Conservation (phyloP, 164 flowering plant species). For the Tetracentron sinense region DNA sequence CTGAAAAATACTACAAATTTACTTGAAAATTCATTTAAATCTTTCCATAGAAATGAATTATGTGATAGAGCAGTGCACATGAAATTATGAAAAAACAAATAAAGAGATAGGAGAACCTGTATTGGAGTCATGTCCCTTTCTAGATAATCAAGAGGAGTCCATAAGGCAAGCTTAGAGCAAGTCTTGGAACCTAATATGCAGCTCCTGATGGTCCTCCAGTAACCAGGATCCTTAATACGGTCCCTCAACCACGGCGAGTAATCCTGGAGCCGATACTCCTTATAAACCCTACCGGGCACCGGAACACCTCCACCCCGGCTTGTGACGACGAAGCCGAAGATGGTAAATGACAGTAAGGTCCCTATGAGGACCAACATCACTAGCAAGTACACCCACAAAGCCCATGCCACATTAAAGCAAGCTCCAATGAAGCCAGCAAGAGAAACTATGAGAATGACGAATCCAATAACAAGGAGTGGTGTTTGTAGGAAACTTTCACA, state of each 20-base stretch:
- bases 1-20: neutral
- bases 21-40: neutral
- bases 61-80: too few species aligned
- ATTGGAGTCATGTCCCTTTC: constrained; percentile 70
- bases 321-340: constrained; percentile 80
- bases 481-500: constrained; percentile 84
- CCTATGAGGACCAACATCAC: constrained; percentile 72
- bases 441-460: constrained; percentile 66
- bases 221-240: constrained; percentile 43
- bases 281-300: constrained; percentile 59
- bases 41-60: neutral
- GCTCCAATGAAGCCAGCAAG: constrained; percentile 93
- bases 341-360: constrained; percentile 51
- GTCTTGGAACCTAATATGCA: constrained; percentile 80
- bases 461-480: constrained; percentile 76
- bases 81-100: neutral
- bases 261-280: constrained; percentile 59
- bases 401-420: constrained; percentile 85
- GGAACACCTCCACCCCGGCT: constrained; percentile 63
- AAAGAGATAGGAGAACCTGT: constrained; percentile 45
- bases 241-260: constrained; percentile 77
- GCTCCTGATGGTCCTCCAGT: constrained; percentile 64
- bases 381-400: constrained; percentile 72
- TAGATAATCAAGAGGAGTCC: constrained; percentile 86
- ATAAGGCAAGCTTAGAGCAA: constrained; percentile 53